phyloP scores from a whole-genome alignment of 257 asterid species.

The Solanum clarkiae region DNA sequence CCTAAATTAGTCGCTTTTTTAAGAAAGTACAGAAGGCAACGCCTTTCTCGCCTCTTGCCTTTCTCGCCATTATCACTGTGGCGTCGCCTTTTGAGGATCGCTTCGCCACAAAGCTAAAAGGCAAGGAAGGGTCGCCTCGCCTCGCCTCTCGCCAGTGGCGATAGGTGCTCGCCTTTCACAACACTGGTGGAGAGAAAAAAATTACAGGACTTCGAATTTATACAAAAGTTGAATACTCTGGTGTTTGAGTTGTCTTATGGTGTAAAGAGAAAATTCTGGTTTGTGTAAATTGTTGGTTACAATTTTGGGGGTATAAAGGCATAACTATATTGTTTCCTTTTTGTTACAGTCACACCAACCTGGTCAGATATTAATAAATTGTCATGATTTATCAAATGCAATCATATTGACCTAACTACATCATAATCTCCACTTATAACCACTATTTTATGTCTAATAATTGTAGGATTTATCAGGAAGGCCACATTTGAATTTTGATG shows the following conservation, averaged over 20 bases:
- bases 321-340: background rate
- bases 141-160: too few species aligned
- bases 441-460: background rate
- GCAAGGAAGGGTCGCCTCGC: too few species aligned
- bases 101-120: too few species aligned
- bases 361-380: background rate
- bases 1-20: too few species aligned
- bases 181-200: too few species aligned
- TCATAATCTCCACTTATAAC: background rate
- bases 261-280: background rate
- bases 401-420: background rate
- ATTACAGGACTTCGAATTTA: background rate
- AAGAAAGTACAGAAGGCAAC: too few species aligned
- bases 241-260: background rate
- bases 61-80: too few species aligned
- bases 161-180: too few species aligned
- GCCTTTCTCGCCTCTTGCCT: too few species aligned
- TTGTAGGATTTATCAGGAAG: slow-evolving; percentile 90
- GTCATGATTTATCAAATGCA: background rate
- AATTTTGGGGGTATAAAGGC: background rate
- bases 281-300: background rate
- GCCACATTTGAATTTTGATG: slow-evolving; percentile 78
- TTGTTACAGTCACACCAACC: background rate
- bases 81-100: too few species aligned
- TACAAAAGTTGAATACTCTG: background rate